Base-by-base conservation (phyloP, 2,329 filamentous ascomycete genomes). In the Teratosphaeria pseudoeucalypti region DNA sequence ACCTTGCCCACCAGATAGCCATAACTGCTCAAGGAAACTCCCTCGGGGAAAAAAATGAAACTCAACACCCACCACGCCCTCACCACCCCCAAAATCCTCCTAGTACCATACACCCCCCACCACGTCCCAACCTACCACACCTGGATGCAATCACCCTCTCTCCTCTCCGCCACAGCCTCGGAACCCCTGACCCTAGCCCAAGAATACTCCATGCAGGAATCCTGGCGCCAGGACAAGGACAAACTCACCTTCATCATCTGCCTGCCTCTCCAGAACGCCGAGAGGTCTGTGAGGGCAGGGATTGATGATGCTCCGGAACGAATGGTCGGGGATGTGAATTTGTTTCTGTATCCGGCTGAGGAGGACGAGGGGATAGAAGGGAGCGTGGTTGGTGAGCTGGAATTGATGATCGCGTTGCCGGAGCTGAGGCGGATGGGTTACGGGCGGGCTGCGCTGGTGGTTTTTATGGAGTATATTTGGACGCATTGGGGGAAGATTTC, bases 201-300 rank as follows among this genome's bases (percentile, higher is more conserved):
- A 70, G 92, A 97, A 78, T 90, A 94, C 73, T 82, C 84, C 56
- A 97, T 96, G 85, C 92, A 96, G 73, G 76, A 77, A n/a, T 90
- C 85, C 64, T 97, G 92, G 92, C 85, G 91, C 43, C 77, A 77
- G 23, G 89, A 94, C 52, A 74, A 77, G 29, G 92, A 97, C 75
- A 97, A 97, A 76, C 74, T 97, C 62, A 97, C 92, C 0, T 97
- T 96, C 67, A 96, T 97, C 71, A 75, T 89, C 58, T 96, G 90
- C 70, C 76, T 79, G 10, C 81, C 65, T 6, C 34, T 58, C 19
- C 53, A 52, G n/a, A 54, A 52, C 4, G 16, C 3, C 16, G 29
- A 23, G 6, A 34, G 52, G 52, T 47, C 9, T 1, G 67, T 78
- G 55, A 37, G 64, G 16, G 76, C 79, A 0, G 75, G 76, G 11